Conservation (phyloP, 164 flowering plant genomes). For the Macadamia integrifolia region DNA sequence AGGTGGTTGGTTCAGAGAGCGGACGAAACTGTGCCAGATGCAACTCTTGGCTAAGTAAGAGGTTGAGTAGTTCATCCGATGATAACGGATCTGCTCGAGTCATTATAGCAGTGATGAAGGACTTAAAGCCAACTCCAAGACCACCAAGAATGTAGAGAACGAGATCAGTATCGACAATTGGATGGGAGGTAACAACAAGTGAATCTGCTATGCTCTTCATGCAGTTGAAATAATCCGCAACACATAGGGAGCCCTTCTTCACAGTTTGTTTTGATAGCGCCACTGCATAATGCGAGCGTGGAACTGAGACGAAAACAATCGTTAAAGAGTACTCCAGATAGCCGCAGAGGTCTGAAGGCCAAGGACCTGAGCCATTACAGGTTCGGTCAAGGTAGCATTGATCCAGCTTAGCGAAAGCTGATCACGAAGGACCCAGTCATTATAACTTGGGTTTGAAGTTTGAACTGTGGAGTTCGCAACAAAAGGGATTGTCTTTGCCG, state of each 20-base stretch:
- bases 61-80: too few species aligned
- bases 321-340: not conserved
- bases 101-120: not conserved
- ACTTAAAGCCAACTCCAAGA: not conserved
- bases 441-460: not conserved
- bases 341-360: not conserved
- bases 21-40: too few species aligned
- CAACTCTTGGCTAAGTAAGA: too few species aligned
- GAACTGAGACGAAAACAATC: not conserved
- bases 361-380: not conserved
- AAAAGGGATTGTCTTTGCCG: too few species aligned
- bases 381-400: not conserved
- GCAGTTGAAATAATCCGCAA: not conserved
- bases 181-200: not conserved
- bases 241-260: not conserved
- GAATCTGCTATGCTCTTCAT: not conserved
- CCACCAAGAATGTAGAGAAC: not conserved
- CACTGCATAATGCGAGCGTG: not conserved
- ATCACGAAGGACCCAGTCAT: not conserved
- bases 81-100: not conserved
- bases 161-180: not conserved
- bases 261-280: not conserved
- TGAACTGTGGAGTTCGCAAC: too few species aligned
- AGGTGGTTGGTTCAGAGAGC: too few species aligned
- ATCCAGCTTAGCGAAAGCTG: not conserved